A percentile compares a stretch with the other conserved stretches of the same genome.
Evolutionary conservation across 495 filamentous ascomycete genomes (phyloP).

Genomic region (Aspergillus bertholletiae): DNA sequence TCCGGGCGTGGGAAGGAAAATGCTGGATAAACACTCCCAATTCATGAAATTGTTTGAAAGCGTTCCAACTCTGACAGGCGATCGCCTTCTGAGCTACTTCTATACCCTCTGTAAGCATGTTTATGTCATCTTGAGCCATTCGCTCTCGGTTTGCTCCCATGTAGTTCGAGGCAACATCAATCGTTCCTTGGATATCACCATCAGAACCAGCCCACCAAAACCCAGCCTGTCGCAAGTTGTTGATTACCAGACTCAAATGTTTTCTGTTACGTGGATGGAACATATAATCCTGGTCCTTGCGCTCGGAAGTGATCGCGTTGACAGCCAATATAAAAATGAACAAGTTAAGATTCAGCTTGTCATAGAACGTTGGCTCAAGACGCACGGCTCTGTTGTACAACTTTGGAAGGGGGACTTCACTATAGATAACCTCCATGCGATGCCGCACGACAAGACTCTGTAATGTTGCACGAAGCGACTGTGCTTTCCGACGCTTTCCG

Average conservation of each 20-base stretch:
- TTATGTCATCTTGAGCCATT: slow-evolving; percentile 57
- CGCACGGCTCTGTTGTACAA: slow-evolving; percentile 68
- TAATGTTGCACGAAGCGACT: slow-evolving; percentile 66
- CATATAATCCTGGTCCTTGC: slow-evolving; percentile 80
- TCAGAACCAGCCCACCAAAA: slow-evolving; percentile 88
- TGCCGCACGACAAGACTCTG: slow-evolving; percentile 81
- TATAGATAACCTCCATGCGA: slow-evolving; percentile 61
- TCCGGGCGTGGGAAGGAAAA: slow-evolving; percentile 52
- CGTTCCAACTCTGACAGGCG: slow-evolving; percentile 56
- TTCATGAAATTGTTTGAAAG: slow-evolving; percentile 67
- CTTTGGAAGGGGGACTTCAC: slow-evolving; percentile 61
- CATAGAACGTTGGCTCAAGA: slow-evolving; percentile 78
- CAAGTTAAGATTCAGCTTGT: slow-evolving; percentile 78
- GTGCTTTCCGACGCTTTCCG: slow-evolving; percentile 50
- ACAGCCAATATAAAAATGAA: slow-evolving; percentile 77
- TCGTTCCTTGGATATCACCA: slow-evolving; percentile 55
- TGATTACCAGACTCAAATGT: slow-evolving; percentile 60
- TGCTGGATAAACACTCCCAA: slow-evolving; percentile 66
- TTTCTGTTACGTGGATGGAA: slow-evolving; percentile 72
- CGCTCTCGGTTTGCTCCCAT: slow-evolving; percentile 48
- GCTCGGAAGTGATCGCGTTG: slow-evolving; percentile 87
- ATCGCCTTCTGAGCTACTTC: slow-evolving; percentile 56
- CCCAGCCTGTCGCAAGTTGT: slow-evolving; percentile 79
- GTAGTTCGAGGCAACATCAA: slow-evolving; percentile 64
- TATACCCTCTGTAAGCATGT: slow-evolving; percentile 59